A percentile compares a stretch with the other conserved stretches of the same genome.
These are phyloP conservation scores for Penicillium glabrum DNA, from an alignment of 2,329 filamentous ascomycete genomes.

Conservation along the genomic window DNA sequence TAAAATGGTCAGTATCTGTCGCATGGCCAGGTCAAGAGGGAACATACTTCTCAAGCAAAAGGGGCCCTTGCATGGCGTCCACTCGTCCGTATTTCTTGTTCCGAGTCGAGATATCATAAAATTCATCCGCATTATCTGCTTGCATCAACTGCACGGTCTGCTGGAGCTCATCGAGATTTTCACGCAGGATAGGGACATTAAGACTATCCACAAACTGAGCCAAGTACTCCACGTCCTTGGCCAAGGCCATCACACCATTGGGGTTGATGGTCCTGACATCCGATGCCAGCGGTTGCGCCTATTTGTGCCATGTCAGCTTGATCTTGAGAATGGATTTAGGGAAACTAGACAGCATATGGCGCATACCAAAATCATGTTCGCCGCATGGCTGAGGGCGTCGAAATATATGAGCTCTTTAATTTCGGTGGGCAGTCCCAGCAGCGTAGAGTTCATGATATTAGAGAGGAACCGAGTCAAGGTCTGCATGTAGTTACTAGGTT, in stretches of 20 bases:
- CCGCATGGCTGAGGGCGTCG: conserved; percentile 88
- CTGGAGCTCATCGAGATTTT: conserved; percentile 88
- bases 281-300: conserved; percentile 73
- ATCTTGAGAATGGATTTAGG: background rate
- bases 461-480: conserved; percentile 89
- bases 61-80: conserved; percentile 83
- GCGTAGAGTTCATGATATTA: conserved; percentile 94
- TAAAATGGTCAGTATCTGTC: conserved; percentile 35
- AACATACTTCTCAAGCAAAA: conserved; percentile 83
- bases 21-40: background rate
- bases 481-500: conserved; percentile 92
- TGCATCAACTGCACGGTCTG: conserved; percentile 90
- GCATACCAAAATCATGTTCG: conserved; percentile 75
- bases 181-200: conserved; percentile 81
- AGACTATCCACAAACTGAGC: conserved; percentile 83
- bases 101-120: conserved; percentile 84
- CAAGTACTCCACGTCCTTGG: conserved; percentile 80
- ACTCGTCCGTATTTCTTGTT: conserved; percentile 95
- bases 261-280: conserved; percentile 85
- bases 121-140: conserved; percentile 88
- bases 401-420: conserved; percentile 99
- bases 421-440: conserved; percentile 87
- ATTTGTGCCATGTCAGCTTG: conserved; percentile 13
- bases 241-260: conserved; percentile 76
- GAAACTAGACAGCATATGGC: conserved; percentile 10